phyloP scores from a whole-genome alignment of 2,329 filamentous ascomycete species.

The Penicillium sp. region DNA sequence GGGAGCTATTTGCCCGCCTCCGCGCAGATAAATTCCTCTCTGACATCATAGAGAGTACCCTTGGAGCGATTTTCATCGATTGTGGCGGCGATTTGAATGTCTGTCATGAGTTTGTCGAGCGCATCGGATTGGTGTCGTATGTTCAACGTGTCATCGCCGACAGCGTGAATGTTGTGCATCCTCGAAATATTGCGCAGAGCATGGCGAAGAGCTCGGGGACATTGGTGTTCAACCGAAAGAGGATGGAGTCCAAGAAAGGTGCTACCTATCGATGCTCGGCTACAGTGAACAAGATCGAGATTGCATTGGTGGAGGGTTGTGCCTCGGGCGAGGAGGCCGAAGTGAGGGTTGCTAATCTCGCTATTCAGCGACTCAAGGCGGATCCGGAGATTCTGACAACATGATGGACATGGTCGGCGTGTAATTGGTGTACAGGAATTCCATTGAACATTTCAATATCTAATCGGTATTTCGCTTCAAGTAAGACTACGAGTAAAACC shows the following conservation, averaged over 20 bases:
- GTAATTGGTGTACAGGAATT: neutral
- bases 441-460: neutral
- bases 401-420: no score
- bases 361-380: slow-evolving; percentile 17
- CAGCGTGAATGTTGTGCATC: slow-evolving; percentile 59
- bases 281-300: slow-evolving; percentile 13
- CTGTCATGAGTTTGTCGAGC: slow-evolving; percentile 63
- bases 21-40: slow-evolving; percentile 76
- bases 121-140: slow-evolving; percentile 66
- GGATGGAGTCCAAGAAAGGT: slow-evolving; percentile 12
- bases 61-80: slow-evolving; percentile 86
- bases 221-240: slow-evolving; percentile 17
- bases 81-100: slow-evolving; percentile 60
- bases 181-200: slow-evolving; percentile 69
- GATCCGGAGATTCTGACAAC: neutral
- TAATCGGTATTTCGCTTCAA: neutral
- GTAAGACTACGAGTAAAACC: neutral
- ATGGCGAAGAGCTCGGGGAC: slow-evolving; percentile 44
- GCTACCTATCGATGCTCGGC: slow-evolving; percentile 27
- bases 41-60: slow-evolving; percentile 76
- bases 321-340: slow-evolving; percentile 33
- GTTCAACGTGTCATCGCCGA: slow-evolving; percentile 62
- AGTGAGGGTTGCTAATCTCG: slow-evolving; percentile 25
- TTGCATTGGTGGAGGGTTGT: slow-evolving; percentile 27
- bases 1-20: slow-evolving; percentile 69